phyloP scores from a whole-genome alignment of 2,329 filamentous ascomycete species.

The Penicillium hordei region DNA sequence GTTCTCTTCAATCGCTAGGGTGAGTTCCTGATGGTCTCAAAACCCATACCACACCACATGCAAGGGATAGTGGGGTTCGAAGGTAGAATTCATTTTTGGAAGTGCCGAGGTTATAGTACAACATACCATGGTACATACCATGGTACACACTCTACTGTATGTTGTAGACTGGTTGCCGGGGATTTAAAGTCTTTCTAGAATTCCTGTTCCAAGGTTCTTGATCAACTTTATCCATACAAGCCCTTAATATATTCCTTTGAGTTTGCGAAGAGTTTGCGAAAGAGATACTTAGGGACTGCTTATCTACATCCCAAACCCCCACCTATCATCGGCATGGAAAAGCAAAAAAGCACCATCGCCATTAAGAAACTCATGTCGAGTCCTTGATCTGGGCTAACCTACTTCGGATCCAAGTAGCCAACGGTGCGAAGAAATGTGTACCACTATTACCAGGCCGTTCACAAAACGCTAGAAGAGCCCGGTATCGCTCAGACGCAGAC shows the following conservation, averaged over 20 bases:
- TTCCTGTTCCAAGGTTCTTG: background rate
- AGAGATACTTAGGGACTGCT: background rate
- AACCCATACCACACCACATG: background rate
- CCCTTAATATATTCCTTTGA: too few species aligned
- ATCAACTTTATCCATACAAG: too few species aligned
- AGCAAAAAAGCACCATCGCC: background rate
- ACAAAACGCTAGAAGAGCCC: slow-evolving; percentile 26
- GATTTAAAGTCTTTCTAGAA: background rate
- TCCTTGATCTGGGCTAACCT: background rate
- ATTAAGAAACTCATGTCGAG: background rate
- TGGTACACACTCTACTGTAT: background rate
- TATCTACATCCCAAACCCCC: background rate
- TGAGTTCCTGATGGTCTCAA: background rate
- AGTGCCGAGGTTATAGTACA: background rate
- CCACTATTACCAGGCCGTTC: slow-evolving; percentile 9
- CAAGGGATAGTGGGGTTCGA: background rate
- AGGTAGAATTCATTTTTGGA: background rate
- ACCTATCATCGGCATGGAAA: background rate
- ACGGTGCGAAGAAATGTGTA: slow-evolving; percentile 24
- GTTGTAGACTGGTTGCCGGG: background rate
- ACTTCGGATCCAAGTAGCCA: slow-evolving; percentile 22
- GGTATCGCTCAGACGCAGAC: slow-evolving; percentile 18
- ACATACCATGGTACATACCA: too few species aligned
- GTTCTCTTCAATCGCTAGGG: background rate
- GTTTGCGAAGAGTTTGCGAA: too few species aligned